phyloP scores from a whole-genome alignment of 2,329 filamentous ascomycete species.

The Botryotinia calthae region DNA sequence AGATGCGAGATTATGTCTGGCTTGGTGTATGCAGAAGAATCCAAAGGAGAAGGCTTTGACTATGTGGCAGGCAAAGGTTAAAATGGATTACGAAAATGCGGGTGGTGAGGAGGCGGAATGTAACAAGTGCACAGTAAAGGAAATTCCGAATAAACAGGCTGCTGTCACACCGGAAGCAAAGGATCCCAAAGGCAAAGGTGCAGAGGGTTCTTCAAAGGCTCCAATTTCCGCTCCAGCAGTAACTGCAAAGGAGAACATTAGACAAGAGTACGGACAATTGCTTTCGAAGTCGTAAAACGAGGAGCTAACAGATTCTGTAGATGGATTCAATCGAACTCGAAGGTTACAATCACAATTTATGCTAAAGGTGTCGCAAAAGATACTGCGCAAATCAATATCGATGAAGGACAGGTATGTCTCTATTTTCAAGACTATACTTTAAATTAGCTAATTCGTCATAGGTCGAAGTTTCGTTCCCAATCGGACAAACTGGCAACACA shows the following conservation, averaged over 20 bases:
- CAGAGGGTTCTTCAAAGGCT: constrained; percentile 12
- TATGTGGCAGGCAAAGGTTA: constrained; percentile 59
- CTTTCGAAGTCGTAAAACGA: background rate
- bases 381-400: constrained; percentile 48
- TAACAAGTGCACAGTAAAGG: constrained; percentile 46
- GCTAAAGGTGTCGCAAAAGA: constrained; percentile 63
- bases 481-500: constrained; percentile 46
- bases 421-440: background rate
- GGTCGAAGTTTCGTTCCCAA: constrained; percentile 58
- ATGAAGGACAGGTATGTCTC: constrained; percentile 28
- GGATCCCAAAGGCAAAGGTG: background rate
- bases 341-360: constrained; percentile 61
- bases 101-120: constrained; percentile 48
- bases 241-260: constrained; percentile 56
- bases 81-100: constrained; percentile 49
- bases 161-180: background rate
- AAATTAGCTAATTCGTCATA: constrained; percentile 32
- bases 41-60: constrained; percentile 51
- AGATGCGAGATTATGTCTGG: constrained; percentile 70
- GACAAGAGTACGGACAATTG: constrained; percentile 48
- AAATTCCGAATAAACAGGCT: constrained; percentile 47
- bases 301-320: background rate
- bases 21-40: constrained; percentile 53
- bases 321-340: constrained; percentile 64
- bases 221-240: constrained; percentile 23